Conservation (phyloP, 2,329 filamentous ascomycete species). For the Hortaea werneckii region DNA sequence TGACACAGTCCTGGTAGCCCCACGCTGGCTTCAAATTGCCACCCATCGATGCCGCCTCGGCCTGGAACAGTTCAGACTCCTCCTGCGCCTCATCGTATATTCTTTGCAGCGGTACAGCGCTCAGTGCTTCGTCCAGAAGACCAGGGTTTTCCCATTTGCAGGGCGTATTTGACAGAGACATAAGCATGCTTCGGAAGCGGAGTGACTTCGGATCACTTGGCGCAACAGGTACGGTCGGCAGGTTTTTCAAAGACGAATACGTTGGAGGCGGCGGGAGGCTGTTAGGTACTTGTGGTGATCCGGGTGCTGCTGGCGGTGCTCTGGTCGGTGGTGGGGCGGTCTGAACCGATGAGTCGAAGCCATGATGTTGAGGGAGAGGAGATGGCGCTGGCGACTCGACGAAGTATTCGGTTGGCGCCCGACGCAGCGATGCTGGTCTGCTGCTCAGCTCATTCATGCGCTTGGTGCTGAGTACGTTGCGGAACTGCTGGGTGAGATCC, state of each 20-base stretch:
- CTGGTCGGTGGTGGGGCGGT: conserved; percentile 5
- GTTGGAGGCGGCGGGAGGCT: conserved; percentile 40
- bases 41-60: conserved; percentile 78
- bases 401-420: conserved; percentile 29
- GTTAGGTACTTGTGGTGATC: conserved; percentile 15
- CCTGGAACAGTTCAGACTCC: conserved; percentile 76
- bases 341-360: conserved; percentile 5
- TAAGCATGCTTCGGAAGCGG: conserved; percentile 57
- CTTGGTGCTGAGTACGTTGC: conserved; percentile 75
- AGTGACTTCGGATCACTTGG: conserved; percentile 46
- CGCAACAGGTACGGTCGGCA: conserved; percentile 63
- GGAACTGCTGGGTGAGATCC: conserved; percentile 73
- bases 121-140: conserved; percentile 80
- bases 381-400: conserved; percentile 11
- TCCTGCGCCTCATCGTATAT: conserved; percentile 93
- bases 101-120: conserved; percentile 75
- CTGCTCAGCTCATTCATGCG: conserved; percentile 68
- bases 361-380: conserved; percentile 6
- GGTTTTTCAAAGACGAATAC: conserved; percentile 52
- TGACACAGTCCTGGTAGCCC: conserved; percentile 96
- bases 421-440: conserved; percentile 31
- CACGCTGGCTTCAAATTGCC: conserved; percentile 69
- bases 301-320: conserved; percentile 16
- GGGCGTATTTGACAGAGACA: conserved; percentile 78
- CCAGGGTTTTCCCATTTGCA: conserved; percentile 95